Evolutionary conservation across 179 eudicot genomes (phyloP), one percentile per base, ranked within the genome.

Genomic region (Carnegiea gigantea): DNA sequence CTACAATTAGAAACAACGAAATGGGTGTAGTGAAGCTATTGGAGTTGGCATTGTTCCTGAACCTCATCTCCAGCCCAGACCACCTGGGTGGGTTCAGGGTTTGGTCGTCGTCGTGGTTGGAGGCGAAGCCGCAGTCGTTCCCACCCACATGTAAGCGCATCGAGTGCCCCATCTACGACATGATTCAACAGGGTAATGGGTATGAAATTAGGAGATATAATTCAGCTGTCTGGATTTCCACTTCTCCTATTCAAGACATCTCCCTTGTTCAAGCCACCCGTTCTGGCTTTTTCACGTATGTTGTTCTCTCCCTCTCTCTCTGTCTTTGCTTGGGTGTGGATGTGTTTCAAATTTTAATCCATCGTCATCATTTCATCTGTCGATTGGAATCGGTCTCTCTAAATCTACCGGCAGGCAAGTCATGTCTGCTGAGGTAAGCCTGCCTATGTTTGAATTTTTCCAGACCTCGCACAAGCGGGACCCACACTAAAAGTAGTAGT

Each of bases 131-230:
- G 53, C 59, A 46, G 54, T 1, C 53, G 18, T 79, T 77, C 44
- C 84, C 86, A 6, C 86, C 86, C 67, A 12, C 89, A 5, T 93
- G 98, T 70, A 77, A 75, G n/a, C 90, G 95, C 0, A 93, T 92
- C n/a, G 96, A 93, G 90, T 93, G 98, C 83, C 98, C 98, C 0
- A 71, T 70, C 44, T 93, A 89, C 68, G 93, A 91, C 23, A 82
- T 92, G 26, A 67, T 92, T 70, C 77, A 90, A 13, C 36, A 76
- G 4, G 92, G 91, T 0, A 80, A 92, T 80, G 98, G 88, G 4
- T 93, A 77, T 36, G 94, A 92, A 79, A 92, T 93, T 48, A 92
- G 98, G 13, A 86, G 89, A 13, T 92, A 90, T 13, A 86, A 92
- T 80, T 86, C 93, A 0, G 49, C 93, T 23, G 79, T 86, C 78